phyloP scores from a whole-genome alignment of 345 rosid species.

The Bruguiera gymnorhiza region DNA sequence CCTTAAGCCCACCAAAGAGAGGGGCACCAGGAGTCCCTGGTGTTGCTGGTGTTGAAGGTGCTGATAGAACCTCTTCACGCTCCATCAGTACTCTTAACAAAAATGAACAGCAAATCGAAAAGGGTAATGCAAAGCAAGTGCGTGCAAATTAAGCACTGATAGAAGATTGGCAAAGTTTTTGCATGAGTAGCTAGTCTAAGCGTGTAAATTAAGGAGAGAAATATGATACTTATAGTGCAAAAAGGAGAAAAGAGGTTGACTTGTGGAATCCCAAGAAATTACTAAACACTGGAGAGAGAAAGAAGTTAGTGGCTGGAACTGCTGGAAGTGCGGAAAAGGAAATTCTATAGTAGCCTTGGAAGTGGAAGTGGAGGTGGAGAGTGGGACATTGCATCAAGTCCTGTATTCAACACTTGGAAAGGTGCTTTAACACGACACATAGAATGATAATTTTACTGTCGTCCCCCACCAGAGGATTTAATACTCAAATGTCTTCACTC shows the following conservation, averaged over 20 bases:
- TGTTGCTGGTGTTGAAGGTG: constrained; percentile 73
- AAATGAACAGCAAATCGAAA: background rate
- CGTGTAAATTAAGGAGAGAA: background rate
- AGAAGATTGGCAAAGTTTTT: background rate
- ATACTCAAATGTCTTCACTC: background rate
- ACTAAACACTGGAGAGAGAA: background rate
- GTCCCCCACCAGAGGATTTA: background rate
- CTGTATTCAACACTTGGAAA: background rate
- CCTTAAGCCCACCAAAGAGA: constrained; percentile 46
- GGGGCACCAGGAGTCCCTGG: constrained; percentile 71
- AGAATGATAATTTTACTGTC: background rate
- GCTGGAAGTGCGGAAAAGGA: constrained; percentile 11
- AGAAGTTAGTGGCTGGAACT: constrained; percentile 23
- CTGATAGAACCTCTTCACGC: constrained; percentile 58
- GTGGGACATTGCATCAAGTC: constrained; percentile 22
- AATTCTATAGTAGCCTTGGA: background rate
- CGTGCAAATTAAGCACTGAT: background rate
- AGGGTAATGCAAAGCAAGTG: background rate
- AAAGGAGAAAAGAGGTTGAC: constrained; percentile 28
- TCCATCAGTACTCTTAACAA: constrained; percentile 28
- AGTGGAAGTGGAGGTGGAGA: constrained; percentile 18
- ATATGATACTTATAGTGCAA: constrained; percentile 36
- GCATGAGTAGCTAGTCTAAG: background rate
- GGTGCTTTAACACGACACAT: constrained; percentile 17
- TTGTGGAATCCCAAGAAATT: constrained; percentile 24